Base-by-base conservation (phyloP, 2,329 filamentous ascomycete genomes). In the Coniochaeta prunicola region DNA sequence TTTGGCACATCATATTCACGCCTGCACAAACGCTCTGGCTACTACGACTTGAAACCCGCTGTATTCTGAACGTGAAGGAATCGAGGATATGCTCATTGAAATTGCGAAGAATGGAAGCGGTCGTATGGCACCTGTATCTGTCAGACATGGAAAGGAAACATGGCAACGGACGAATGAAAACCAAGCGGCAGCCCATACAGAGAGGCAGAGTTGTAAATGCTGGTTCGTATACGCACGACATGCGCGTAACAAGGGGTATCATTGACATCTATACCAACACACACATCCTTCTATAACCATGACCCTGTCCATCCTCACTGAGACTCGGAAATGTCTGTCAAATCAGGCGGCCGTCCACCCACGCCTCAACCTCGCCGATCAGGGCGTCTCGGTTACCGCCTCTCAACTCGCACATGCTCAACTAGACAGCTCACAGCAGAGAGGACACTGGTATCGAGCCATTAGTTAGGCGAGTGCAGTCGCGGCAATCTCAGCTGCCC, bases 1-100 rank as follows among this genome's bases (percentile, higher is more conserved):
- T 53, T 53, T 58, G 59, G 50, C 38, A 42, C 50, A 53, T 53
- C 48, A 31, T 30, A 53, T 26, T n/a, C 15, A 53, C 48, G n/a
- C 13, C 48, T n/a, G n/a, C n/a, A n/a, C n/a, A n/a, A n/a, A n/a
- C n/a, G n/a, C n/a, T n/a, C n/a, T n/a, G n/a, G n/a, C n/a, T n/a
- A n/a, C n/a, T n/a, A n/a, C n/a, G n/a, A n/a, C n/a, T n/a, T n/a
- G n/a, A n/a, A n/a, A n/a, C n/a, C n/a, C n/a, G n/a, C n/a, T n/a
- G n/a, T n/a, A n/a, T n/a, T n/a, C n/a, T n/a, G n/a, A n/a, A n/a
- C n/a, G n/a, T n/a, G n/a, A n/a, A n/a, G n/a, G n/a, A n/a, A n/a
- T n/a, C n/a, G n/a, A n/a, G n/a, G n/a, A n/a, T n/a, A n/a, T n/a
- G n/a, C n/a, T n/a, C n/a, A n/a, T n/a, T n/a, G n/a, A n/a, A n/a